These are phyloP conservation scores for Lodderomyces parapsilosis DNA, from an alignment of 1,139 yeast species.

Conservation along the genomic window DNA sequence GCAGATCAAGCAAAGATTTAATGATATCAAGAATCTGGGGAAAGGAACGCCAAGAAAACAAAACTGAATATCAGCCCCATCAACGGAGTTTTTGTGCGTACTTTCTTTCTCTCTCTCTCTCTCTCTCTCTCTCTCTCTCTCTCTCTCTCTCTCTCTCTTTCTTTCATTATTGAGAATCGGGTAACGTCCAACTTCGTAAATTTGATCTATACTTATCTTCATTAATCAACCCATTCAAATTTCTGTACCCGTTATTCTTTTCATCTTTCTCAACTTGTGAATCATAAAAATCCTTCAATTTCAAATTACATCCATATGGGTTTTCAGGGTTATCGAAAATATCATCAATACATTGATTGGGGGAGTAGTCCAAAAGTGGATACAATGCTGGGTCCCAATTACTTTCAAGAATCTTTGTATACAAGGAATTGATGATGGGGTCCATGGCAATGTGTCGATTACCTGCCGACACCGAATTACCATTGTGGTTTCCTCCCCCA, in stretches of 20 bases:
- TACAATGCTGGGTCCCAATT: constrained; percentile 77
- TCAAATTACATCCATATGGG: constrained; percentile 65
- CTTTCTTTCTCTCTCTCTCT: not conserved
- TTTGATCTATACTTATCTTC: constrained; percentile 43
- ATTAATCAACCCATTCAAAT: constrained; percentile 44
- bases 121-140: not conserved
- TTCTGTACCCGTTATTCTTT: constrained; percentile 44
- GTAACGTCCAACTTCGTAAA: constrained; percentile 42
- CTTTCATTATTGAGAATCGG: not conserved
- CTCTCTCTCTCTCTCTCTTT: not conserved
- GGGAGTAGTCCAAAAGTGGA: constrained; percentile 59
- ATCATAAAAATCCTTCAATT: constrained; percentile 18
- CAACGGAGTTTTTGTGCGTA: too few species aligned
- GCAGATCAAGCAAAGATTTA: constrained; percentile 13
- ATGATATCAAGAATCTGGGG: constrained; percentile 10
- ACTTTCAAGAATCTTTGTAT: constrained; percentile 63
- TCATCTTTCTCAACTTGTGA: constrained; percentile 17
- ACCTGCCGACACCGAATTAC: not conserved
- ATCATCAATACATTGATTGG: constrained; percentile 72
- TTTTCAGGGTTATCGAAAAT: constrained; percentile 54
- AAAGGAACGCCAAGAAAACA: constrained; percentile 4
- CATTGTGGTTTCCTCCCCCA: not conserved
- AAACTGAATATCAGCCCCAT: constrained; percentile 6
- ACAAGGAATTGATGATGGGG: constrained; percentile 52
- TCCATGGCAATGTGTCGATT: constrained; percentile 33